Percentiles rank a stretch among this genome's conserved stretches.
These are phyloP conservation scores for Eucalyptus caleyi DNA, from an alignment of 345 rosid genomes.

Conservation along the genomic window DNA sequence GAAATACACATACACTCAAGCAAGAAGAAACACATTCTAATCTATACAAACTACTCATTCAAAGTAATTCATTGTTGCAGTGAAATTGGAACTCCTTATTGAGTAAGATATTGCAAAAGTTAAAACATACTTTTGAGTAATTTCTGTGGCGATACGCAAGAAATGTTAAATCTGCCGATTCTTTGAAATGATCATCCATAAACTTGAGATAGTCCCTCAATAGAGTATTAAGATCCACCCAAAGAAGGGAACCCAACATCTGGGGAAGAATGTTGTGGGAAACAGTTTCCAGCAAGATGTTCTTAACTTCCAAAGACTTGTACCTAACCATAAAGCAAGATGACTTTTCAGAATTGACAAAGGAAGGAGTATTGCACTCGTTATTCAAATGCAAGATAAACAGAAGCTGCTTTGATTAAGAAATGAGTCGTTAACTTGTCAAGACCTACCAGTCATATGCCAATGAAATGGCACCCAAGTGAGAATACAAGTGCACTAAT, in stretches of 20 bases:
- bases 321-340: constrained; percentile 36
- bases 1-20: neutral
- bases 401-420: neutral
- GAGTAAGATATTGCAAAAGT: neutral
- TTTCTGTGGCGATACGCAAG: constrained; percentile 97
- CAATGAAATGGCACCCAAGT: constrained; percentile 59
- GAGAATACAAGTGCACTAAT: constrained; percentile 81
- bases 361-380: neutral
- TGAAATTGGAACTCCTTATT: neutral
- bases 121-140: constrained; percentile 70
- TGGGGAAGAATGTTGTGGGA: constrained; percentile 82
- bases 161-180: constrained; percentile 95
- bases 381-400: neutral
- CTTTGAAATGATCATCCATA: constrained; percentile 97
- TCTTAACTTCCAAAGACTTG: constrained; percentile 93
- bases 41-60: neutral
- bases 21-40: neutral
- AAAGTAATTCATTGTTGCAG: neutral
- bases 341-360: neutral
- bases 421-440: neutral
- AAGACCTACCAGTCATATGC: constrained; percentile 65
- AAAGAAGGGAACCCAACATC: constrained; percentile 76
- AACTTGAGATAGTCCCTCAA: constrained; percentile 86
- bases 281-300: constrained; percentile 87
- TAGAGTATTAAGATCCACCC: constrained; percentile 58